Conservation (phyloP, 2,329 filamentous ascomycete species). For the Clarireedia hainanense region DNA sequence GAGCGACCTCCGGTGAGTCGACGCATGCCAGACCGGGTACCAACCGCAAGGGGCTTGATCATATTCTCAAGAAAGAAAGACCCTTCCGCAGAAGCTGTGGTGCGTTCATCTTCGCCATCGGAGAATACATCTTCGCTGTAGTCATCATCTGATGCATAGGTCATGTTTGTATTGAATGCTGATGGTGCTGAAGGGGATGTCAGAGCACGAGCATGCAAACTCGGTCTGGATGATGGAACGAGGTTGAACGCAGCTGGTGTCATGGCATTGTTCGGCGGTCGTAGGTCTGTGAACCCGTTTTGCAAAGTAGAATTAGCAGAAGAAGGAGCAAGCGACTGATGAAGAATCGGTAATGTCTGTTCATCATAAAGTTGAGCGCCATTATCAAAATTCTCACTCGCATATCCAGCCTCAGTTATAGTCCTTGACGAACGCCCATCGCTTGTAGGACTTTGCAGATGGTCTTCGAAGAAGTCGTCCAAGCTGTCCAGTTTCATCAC, state of each 20-base stretch:
- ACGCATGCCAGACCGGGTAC: conserved; percentile 51
- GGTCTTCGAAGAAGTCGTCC: conserved; percentile 74
- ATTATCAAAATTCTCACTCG: conserved; percentile 59
- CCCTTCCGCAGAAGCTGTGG: conserved; percentile 20
- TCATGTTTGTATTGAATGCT: conserved; percentile 45
- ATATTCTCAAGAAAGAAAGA: conserved; percentile 54
- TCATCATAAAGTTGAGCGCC: conserved; percentile 79
- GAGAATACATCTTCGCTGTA: conserved; percentile 66
- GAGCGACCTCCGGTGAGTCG: conserved; percentile 50
- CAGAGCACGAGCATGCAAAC: conserved; percentile 71
- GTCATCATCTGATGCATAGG: conserved; percentile 72
- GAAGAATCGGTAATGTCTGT: conserved; percentile 81
- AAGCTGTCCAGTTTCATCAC: conserved; percentile 72
- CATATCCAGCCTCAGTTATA: conserved; percentile 56
- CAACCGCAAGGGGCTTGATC: conserved; percentile 50
- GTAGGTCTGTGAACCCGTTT: conserved; percentile 73
- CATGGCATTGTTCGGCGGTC: conserved; percentile 56
- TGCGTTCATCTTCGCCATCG: conserved; percentile 58
- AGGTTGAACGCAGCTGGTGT: conserved; percentile 51
- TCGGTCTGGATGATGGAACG: conserved; percentile 47
- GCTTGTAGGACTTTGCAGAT: conserved; percentile 46
- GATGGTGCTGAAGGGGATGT: conserved; percentile 65
- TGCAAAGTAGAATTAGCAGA: conserved; percentile 72
- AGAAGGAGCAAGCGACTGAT: conserved; percentile 66
- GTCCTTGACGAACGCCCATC: conserved; percentile 55